A percentile compares a stretch with the other conserved stretches of the same genome.
Evolutionary conservation across 2,329 filamentous ascomycete species (phyloP).

Genomic region (Akanthomyces dipterigenus): DNA sequence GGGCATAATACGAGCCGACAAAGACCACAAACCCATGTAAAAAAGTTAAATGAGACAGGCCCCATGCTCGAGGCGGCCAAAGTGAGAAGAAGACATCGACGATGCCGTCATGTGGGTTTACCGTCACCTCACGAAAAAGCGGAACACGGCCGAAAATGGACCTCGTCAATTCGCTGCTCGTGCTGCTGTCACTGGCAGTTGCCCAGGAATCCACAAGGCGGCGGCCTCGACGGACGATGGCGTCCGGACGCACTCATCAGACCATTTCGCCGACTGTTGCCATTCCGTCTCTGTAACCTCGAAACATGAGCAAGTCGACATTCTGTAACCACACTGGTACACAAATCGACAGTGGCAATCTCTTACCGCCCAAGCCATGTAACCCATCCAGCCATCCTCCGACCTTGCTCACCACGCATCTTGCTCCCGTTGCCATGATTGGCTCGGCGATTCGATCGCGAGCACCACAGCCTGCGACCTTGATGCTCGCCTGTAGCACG

Average conservation of each 20-base stretch:
- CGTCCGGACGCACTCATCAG: not conserved
- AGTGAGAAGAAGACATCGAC: constrained; percentile 7
- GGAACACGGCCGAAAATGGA: constrained; percentile 8
- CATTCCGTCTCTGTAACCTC: not conserved
- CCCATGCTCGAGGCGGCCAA: not conserved
- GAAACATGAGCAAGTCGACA: not conserved
- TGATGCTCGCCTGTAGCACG: constrained; percentile 4
- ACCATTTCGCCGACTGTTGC: not conserved
- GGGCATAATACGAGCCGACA: constrained; percentile 2
- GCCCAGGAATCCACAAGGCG: not conserved
- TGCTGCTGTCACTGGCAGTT: not conserved
- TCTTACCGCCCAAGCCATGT: constrained; percentile 6
- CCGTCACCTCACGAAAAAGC: constrained; percentile 1
- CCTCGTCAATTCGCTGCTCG: not conserved
- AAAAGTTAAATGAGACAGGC: constrained; percentile 3
- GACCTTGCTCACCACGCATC: not conserved
- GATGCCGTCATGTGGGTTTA: constrained; percentile 8
- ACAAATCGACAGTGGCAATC: not conserved
- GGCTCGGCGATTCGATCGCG: constrained; percentile 6
- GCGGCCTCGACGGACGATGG: constrained; percentile 2
- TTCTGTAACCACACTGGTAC: not conserved
- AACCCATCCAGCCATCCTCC: not conserved
- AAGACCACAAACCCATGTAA: not conserved
- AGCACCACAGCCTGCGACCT: not conserved
- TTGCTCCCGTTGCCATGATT: not conserved